phyloP scores from a whole-genome alignment of 306 rosid genomes.

The Castanospermum australe region DNA sequence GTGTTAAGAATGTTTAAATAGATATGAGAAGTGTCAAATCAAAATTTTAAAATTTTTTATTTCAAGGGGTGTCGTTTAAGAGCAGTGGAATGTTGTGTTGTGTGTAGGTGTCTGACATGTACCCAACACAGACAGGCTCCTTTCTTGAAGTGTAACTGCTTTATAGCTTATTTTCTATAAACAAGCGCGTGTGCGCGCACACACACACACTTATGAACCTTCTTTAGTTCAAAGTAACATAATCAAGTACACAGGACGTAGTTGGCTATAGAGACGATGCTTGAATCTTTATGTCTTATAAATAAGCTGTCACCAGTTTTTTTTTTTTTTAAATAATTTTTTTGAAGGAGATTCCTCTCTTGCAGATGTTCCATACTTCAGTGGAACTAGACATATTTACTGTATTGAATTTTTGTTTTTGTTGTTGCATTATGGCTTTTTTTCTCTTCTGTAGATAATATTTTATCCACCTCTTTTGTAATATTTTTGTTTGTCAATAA shows the following conservation, averaged over 20 bases:
- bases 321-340: background rate
- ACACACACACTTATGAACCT: background rate
- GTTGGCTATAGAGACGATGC: background rate
- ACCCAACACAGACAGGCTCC: background rate
- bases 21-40: constrained; percentile 1
- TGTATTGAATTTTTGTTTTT: background rate
- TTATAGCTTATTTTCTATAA: background rate
- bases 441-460: background rate
- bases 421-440: background rate
- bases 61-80: background rate
- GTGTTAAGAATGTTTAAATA: background rate
- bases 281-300: background rate
- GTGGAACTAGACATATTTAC: background rate
- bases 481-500: background rate
- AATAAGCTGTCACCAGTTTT: background rate
- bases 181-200: background rate
- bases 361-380: background rate
- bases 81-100: background rate
- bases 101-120: background rate
- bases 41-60: background rate
- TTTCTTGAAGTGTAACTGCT: background rate
- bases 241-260: background rate
- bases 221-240: background rate
- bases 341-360: background rate
- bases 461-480: background rate